Evolutionary conservation across 495 filamentous ascomycete species (phyloP).

Genomic region (Penicillium malachiteum): DNA sequence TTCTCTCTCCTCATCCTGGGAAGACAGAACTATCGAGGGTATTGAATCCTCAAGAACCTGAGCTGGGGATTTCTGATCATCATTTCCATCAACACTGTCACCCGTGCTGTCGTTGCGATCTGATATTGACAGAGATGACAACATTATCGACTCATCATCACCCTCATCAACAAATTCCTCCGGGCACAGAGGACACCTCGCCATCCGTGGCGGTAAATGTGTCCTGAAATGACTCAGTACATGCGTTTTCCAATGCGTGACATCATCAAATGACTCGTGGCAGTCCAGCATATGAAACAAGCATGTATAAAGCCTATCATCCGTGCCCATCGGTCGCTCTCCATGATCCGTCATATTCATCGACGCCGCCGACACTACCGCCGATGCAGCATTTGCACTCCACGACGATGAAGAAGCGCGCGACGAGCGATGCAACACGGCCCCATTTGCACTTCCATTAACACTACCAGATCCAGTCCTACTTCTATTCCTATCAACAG

Average conservation of each 20-base stretch:
- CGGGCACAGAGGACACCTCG: conserved; percentile 42
- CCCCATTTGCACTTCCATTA: neutral
- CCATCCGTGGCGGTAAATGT: conserved; percentile 35
- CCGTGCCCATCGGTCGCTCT: neutral
- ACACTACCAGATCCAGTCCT: too few relatives aligned
- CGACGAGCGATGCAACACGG: conserved; percentile 2
- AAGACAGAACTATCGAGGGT: neutral
- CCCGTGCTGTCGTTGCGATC: neutral
- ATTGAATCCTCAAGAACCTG: neutral
- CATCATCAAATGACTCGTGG: conserved; percentile 37
- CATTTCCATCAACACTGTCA: neutral
- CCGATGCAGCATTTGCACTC: conserved; percentile 13
- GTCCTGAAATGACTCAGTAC: conserved; percentile 45
- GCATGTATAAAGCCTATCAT: conserved; percentile 31
- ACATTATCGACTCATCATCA: conserved; percentile 19
- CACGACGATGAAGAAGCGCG: conserved; percentile 25
- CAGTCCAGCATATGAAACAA: conserved; percentile 48
- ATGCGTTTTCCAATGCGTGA: conserved; percentile 40
- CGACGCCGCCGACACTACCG: neutral
- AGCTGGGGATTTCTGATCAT: neutral
- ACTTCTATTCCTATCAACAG: neutral
- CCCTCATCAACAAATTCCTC: conserved; percentile 31
- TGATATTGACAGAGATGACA: conserved; percentile 2
- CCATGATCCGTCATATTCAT: neutral
- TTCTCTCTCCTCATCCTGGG: neutral